A percentile compares a stretch with the other conserved stretches of the same genome.
Evolutionary conservation across 2,329 filamentous ascomycete species (phyloP).

Genomic region (Xylariales sp.): DNA sequence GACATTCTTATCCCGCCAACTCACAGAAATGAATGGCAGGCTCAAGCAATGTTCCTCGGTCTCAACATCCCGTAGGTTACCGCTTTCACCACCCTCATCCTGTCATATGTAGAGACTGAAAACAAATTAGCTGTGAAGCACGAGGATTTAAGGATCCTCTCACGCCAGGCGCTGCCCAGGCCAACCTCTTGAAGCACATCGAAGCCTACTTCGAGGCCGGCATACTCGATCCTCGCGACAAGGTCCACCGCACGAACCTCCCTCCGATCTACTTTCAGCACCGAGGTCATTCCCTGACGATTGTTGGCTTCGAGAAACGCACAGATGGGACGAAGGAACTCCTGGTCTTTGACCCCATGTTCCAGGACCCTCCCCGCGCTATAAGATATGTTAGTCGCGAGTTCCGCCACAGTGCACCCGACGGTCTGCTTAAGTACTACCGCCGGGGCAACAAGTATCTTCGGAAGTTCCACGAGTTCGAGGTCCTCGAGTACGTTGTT

Average conservation of each 20-base stretch:
- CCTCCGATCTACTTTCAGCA: conserved; percentile 91
- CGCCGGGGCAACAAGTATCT: conserved; percentile 66
- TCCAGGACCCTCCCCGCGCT: conserved; percentile 63
- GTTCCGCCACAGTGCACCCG: conserved; percentile 41
- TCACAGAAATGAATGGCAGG: conserved; percentile 39
- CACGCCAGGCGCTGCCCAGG: conserved; percentile 42
- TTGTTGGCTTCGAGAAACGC: conserved; percentile 75
- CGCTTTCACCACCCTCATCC: too few relatives aligned
- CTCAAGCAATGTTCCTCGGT: conserved; percentile 70
- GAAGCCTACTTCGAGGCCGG: conserved; percentile 70
- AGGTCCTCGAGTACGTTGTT: conserved; percentile 63
- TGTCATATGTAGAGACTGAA: background rate
- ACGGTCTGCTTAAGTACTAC: conserved; percentile 64
- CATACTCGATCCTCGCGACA: conserved; percentile 44
- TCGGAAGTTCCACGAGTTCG: conserved; percentile 69
- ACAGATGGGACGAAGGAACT: conserved; percentile 62
- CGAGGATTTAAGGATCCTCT: conserved; percentile 52
- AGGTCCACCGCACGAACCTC: conserved; percentile 65
- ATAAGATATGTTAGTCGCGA: conserved; percentile 49
- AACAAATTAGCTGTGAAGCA: conserved; percentile 47
- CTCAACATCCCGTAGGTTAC: conserved; percentile 59
- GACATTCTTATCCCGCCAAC: background rate
- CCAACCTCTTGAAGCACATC: conserved; percentile 60
- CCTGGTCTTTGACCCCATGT: conserved; percentile 85
- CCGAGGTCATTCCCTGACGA: conserved; percentile 83